Evolutionary conservation across 1,139 yeast genomes (phyloP).

Genomic region (Pichia sp.): DNA sequence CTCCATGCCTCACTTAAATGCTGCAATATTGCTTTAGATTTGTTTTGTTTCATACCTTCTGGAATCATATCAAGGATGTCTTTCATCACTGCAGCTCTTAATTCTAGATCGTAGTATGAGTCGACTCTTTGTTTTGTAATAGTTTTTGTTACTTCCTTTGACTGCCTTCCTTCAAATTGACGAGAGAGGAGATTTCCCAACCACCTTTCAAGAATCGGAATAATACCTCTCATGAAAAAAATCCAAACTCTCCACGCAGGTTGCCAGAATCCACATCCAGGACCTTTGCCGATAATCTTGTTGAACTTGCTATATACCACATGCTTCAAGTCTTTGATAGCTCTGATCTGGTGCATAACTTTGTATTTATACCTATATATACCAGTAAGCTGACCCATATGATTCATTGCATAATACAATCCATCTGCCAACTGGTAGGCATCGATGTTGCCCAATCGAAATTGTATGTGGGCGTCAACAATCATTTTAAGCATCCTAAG

Average conservation of each 20-base stretch:
- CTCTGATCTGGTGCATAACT: conserved; percentile 97
- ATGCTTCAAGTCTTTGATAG: conserved; percentile 93
- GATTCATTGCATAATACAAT: conserved; percentile 81
- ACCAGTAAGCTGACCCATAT: conserved; percentile 93
- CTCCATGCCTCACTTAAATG: conserved; percentile 99
- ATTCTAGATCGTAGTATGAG: conserved; percentile 88
- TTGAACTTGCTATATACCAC: conserved; percentile 83
- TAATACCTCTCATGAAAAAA: conserved; percentile 85
- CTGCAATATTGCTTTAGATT: conserved; percentile 82
- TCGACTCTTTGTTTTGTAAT: conserved; percentile 94
- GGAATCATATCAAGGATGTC: conserved; percentile 97
- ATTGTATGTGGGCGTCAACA: conserved; percentile 93
- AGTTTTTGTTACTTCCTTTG: conserved; percentile 89
- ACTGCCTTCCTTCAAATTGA: conserved; percentile 93
- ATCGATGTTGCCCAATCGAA: conserved; percentile 83
- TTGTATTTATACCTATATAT: conserved; percentile 94
- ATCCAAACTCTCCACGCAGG: conserved; percentile 99
- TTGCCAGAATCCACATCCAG: conserved; percentile 99
- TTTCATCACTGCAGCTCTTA: conserved; percentile 91
- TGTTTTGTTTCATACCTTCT: conserved; percentile 84
- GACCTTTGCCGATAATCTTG: conserved; percentile 85
- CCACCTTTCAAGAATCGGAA: conserved; percentile 93
- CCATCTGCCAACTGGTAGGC: conserved; percentile 96
- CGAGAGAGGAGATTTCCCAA: conserved; percentile 84
- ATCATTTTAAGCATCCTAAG: conserved; percentile 74